A percentile compares a stretch with the other conserved stretches of the same genome.
These are phyloP conservation scores for Mallotus repandus DNA, from an alignment of 441 rosid species.

Conservation along the genomic window DNA sequence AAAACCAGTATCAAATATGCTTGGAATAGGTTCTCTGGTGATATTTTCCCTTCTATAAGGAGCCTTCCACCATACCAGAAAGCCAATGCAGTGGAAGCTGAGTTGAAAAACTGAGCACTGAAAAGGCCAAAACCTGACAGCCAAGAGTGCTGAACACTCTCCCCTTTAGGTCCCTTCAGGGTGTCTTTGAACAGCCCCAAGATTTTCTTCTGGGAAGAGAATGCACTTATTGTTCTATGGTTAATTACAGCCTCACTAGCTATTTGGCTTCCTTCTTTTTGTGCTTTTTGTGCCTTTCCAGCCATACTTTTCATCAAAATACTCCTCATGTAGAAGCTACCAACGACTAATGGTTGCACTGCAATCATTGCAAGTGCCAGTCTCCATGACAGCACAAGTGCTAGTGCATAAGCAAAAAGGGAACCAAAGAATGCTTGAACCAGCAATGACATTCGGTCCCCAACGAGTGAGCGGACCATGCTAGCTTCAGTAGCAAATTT, in stretches of 20 bases:
- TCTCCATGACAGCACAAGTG: constrained; percentile 56
- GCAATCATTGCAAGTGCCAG: constrained; percentile 59
- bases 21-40: constrained; percentile 53
- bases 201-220: constrained; percentile 66
- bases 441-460: constrained; percentile 58
- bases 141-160: constrained; percentile 53
- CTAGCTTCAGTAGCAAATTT: constrained; percentile 63
- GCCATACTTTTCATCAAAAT: constrained; percentile 63
- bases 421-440: constrained; percentile 60
- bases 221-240: constrained; percentile 71
- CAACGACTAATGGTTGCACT: constrained; percentile 58
- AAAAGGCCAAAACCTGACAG: constrained; percentile 59
- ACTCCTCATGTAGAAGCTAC: constrained; percentile 48
- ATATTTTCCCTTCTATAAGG: constrained; percentile 30
- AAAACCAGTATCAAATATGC: constrained; percentile 52
- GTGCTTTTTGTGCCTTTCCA: constrained; percentile 58
- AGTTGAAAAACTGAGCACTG: constrained; percentile 58
- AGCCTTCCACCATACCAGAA: constrained; percentile 72
- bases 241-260: constrained; percentile 66
- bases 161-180: constrained; percentile 55
- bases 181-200: constrained; percentile 49
- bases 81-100: constrained; percentile 55
- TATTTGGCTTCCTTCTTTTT: constrained; percentile 65
- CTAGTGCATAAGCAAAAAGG: constrained; percentile 45
- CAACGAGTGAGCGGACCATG: constrained; percentile 56